Conservation (phyloP, 2,329 filamentous ascomycete species). For the Neofusicoccum parvum region DNA sequence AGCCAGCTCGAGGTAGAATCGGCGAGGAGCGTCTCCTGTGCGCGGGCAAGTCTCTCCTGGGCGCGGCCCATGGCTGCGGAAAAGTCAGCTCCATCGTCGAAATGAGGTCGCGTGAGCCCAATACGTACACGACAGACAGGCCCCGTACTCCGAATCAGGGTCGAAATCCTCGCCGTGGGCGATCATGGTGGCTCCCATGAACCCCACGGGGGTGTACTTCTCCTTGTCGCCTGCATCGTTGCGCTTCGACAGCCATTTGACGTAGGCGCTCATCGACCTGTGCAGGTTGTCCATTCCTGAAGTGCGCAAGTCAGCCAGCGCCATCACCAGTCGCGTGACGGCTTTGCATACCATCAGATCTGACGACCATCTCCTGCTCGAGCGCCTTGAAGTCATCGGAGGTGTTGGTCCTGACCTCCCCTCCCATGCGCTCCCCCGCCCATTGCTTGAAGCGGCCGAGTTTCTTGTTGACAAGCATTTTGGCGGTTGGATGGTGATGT, state of each 20-base stretch:
- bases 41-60: constrained; percentile 82
- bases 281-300: constrained; percentile 89
- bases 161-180: constrained; percentile 92
- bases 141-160: constrained; percentile 85
- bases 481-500: constrained; percentile 22
- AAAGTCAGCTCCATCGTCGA: constrained; percentile 25
- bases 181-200: constrained; percentile 84
- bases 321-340: constrained; percentile 11
- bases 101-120: not conserved
- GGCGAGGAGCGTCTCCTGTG: constrained; percentile 80
- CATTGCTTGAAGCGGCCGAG: constrained; percentile 96
- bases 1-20: constrained; percentile 83
- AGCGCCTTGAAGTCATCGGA: constrained; percentile 90
- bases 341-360: constrained; percentile 72
- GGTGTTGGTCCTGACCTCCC: constrained; percentile 81
- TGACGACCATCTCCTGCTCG: constrained; percentile 85
- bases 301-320: not conserved
- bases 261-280: constrained; percentile 78
- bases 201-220: constrained; percentile 77
- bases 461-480: constrained; percentile 76
- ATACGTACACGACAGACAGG: constrained; percentile 71
- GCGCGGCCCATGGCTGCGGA: constrained; percentile 72
- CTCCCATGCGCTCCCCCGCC: constrained; percentile 95
- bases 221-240: constrained; percentile 86
- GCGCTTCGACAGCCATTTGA: constrained; percentile 85